A percentile compares a stretch with the other conserved stretches of the same genome.
These are phyloP conservation scores for Penicillium coffeae DNA, from an alignment of 495 filamentous ascomycete genomes.

Conservation along the genomic window DNA sequence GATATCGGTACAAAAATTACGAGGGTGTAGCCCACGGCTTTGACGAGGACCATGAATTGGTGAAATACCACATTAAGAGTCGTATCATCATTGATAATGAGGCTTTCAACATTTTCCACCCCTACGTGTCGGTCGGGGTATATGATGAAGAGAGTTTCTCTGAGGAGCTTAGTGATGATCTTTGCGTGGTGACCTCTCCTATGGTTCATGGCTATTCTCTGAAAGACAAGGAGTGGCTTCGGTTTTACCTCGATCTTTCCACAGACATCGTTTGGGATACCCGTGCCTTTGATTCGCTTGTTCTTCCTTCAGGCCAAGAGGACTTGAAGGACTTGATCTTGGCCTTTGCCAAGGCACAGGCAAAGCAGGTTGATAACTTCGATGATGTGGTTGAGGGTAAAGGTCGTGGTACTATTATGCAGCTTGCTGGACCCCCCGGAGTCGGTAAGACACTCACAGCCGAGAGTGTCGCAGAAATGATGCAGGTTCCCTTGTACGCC, in stretches of 20 bases:
- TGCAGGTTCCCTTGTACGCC: conserved; percentile 30
- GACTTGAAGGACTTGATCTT: conserved; percentile 29
- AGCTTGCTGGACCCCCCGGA: conserved; percentile 40
- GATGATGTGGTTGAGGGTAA: conserved; percentile 32
- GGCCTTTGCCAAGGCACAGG: conserved; percentile 28
- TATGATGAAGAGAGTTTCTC: background rate
- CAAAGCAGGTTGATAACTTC: conserved; percentile 21
- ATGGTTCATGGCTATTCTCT: conserved; percentile 26
- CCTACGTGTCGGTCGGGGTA: conserved; percentile 22
- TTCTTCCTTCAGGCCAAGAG: conserved; percentile 33
- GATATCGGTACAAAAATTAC: conserved; percentile 61
- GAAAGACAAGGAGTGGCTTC: conserved; percentile 39
- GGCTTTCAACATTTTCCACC: conserved; percentile 36
- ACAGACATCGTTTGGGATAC: conserved; percentile 49
- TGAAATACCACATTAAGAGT: conserved; percentile 48
- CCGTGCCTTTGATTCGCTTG: conserved; percentile 52
- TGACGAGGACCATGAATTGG: conserved; percentile 16
- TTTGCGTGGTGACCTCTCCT: conserved; percentile 14
- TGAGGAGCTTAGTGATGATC: conserved; percentile 12
- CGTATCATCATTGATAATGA: conserved; percentile 54
- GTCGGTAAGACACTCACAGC: conserved; percentile 44
- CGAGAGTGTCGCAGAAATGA: conserved; percentile 31
- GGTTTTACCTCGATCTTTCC: conserved; percentile 34
- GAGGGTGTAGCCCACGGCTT: conserved; percentile 44
- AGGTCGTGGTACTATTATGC: conserved; percentile 34